Evolutionary conservation across 148 eudicot species (phyloP).

Genomic region (Mesembryanthemum crystallinum): DNA sequence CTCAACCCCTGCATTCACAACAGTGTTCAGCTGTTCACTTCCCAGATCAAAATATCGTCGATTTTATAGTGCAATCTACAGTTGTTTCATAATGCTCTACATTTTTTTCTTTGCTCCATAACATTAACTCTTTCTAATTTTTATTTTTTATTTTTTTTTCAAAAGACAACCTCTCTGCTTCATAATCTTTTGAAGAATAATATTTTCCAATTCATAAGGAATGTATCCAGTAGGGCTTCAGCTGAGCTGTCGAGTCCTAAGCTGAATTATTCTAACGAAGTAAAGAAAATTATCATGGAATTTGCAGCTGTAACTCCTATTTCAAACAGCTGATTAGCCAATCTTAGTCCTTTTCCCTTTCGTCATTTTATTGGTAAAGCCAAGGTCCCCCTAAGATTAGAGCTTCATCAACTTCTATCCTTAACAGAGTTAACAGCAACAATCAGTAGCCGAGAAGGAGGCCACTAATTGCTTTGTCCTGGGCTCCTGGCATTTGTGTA

Average conservation of each 20-base stretch:
- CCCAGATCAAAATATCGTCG: not conserved
- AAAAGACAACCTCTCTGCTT: not conserved
- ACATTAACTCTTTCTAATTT: no score
- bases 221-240: not conserved
- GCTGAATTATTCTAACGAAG: not conserved
- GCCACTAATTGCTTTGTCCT: not conserved
- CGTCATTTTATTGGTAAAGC: not conserved
- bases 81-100: not conserved
- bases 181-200: not conserved
- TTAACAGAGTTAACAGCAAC: not conserved
- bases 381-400: not conserved
- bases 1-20: constrained; percentile 49
- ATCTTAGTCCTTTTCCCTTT: not conserved
- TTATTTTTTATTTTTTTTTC: no score
- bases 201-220: not conserved
- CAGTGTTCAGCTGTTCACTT: constrained; percentile 17
- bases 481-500: not conserved
- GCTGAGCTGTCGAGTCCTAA: not conserved
- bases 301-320: not conserved
- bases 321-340: not conserved
- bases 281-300: not conserved
- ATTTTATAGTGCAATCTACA: not conserved
- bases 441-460: not conserved
- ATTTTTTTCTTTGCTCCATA: not conserved
- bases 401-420: not conserved